Evolutionary conservation across 768 basidiomycete species (phyloP).

Genomic region (Paxillus involutus): DNA sequence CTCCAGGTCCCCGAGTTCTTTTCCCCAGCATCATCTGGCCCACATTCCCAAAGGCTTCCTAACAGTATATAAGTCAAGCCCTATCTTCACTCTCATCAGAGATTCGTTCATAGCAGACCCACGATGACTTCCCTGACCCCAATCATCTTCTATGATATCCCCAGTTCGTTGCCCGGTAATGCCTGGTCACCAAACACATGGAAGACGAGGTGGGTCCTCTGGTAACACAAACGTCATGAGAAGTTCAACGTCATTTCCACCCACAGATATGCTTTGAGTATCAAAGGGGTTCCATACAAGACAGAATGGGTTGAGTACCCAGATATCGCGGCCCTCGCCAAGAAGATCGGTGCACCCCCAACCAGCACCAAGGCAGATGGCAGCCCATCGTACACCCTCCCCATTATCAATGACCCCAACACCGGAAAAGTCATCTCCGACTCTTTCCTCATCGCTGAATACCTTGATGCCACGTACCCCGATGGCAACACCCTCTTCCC

Average conservation of each 20-base stretch:
- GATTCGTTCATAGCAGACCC: background rate
- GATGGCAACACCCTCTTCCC: slow-evolving; percentile 41
- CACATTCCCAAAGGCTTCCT: slow-evolving; percentile 1
- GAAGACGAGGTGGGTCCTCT: slow-evolving; percentile 39
- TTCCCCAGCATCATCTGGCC: too few relatives aligned
- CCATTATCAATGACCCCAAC: slow-evolving; percentile 40
- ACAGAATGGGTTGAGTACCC: slow-evolving; percentile 47
- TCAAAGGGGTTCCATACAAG: slow-evolving; percentile 40
- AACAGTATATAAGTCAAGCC: slow-evolving; percentile 6
- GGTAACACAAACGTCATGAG: background rate
- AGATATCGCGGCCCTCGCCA: slow-evolving; percentile 36
- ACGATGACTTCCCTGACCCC: slow-evolving; percentile 21
- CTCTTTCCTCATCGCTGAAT: slow-evolving; percentile 43
- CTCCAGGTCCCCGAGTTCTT: background rate
- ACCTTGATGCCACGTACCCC: slow-evolving; percentile 46
- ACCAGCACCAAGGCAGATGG: slow-evolving; percentile 32
- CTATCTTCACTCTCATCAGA: background rate
- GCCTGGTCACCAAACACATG: slow-evolving; percentile 48
- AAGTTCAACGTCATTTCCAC: background rate
- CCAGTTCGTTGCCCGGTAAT: slow-evolving; percentile 26
- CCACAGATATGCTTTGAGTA: slow-evolving; percentile 37
- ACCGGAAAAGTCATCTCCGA: slow-evolving; percentile 37
- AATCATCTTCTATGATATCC: slow-evolving; percentile 47
- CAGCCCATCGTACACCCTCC: slow-evolving; percentile 37
- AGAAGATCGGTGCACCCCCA: slow-evolving; percentile 31